A percentile compares a stretch with the other conserved stretches of the same genome.
Conservation (phyloP, 352 stramenopile species). For the Pythium graminicola region DNA sequence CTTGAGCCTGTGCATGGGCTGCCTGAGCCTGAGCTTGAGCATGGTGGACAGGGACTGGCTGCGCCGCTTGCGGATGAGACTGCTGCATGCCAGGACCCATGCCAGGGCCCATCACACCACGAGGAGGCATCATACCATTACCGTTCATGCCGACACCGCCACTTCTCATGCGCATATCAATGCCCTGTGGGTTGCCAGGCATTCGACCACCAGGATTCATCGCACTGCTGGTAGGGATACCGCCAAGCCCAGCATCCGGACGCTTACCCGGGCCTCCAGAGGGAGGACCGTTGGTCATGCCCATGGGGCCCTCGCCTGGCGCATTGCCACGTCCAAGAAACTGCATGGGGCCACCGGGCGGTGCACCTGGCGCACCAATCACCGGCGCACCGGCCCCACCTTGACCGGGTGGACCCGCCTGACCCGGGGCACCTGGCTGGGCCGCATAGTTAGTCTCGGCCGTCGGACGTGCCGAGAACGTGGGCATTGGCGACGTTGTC, state of each 20-base stretch:
- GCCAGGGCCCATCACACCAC: slow-evolving; percentile 47
- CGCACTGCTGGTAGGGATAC: slow-evolving; percentile 31
- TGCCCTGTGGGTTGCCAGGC: slow-evolving; percentile 31
- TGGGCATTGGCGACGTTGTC: slow-evolving; percentile 83
- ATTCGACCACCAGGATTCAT: slow-evolving; percentile 40
- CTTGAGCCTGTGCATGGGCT: slow-evolving; percentile 51
- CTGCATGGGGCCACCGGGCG: slow-evolving; percentile 39
- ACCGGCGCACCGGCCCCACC: slow-evolving; percentile 4
- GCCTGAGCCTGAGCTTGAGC: slow-evolving; percentile 40
- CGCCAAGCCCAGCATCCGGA: slow-evolving; percentile 7
- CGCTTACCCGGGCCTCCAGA: slow-evolving; percentile 15
- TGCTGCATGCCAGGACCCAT: slow-evolving; percentile 67
- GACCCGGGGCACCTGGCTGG: slow-evolving; percentile 21
- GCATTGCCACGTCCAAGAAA: slow-evolving; percentile 37
- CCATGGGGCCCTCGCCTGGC: slow-evolving; percentile 40
- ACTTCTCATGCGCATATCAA: slow-evolving; percentile 63
- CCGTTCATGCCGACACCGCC: slow-evolving; percentile 45
- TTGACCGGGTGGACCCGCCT: slow-evolving; percentile 7
- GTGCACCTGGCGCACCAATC: slow-evolving; percentile 7
- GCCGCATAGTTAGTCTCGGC: slow-evolving; percentile 46
- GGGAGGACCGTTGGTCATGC: slow-evolving; percentile 31
- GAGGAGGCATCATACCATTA: slow-evolving; percentile 58
- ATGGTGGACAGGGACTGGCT: slow-evolving; percentile 50
- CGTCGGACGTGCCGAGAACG: slow-evolving; percentile 63
- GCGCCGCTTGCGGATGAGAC: slow-evolving; percentile 37